Conservation (phyloP, 2,329 filamentous ascomycete species). For the Paecilomyces fulvus region DNA sequence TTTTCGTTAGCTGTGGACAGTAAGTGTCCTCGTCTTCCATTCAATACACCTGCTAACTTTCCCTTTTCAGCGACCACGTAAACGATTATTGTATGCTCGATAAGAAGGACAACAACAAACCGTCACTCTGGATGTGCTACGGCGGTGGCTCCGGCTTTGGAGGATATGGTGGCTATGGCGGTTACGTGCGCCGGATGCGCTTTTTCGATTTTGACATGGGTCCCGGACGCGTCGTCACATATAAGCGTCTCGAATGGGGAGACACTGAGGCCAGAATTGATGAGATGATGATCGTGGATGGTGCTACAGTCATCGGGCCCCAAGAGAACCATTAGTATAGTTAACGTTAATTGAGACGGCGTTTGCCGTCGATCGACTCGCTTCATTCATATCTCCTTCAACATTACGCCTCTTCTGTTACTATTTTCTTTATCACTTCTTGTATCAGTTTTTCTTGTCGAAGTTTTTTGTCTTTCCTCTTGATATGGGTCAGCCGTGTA, state of each 20-base stretch:
- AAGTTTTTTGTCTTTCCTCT: too few relatives aligned
- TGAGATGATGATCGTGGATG: constrained; percentile 54
- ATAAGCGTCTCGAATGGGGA: constrained; percentile 75
- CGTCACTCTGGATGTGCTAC: constrained; percentile 95
- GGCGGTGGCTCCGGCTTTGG: constrained; percentile 86
- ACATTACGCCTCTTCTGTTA: background rate
- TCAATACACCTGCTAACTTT: constrained; percentile 12
- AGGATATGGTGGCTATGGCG: constrained; percentile 85
- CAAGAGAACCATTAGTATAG: constrained; percentile 2
- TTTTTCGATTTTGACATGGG: constrained; percentile 94
- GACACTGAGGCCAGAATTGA: constrained; percentile 45
- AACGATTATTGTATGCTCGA: constrained; percentile 90
- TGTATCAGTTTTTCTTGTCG: constrained; percentile 3
- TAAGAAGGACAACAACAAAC: constrained; percentile 45
- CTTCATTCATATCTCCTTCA: background rate
- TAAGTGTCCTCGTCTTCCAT: constrained; percentile 38
- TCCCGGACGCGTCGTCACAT: constrained; percentile 77
- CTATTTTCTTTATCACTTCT: constrained; percentile 9
- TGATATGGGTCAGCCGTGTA: too few relatives aligned
- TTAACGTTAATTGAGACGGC: background rate
- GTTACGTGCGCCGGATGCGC: constrained; percentile 72
- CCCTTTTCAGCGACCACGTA: constrained; percentile 65
- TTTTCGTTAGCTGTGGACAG: constrained; percentile 88
- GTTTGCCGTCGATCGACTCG: background rate
- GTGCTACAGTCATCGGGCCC: constrained; percentile 42